A percentile compares a stretch with the other conserved stretches of the same genome.
phyloP scores from a whole-genome alignment of 192 early-diverging fungal species.

The Coemansia sp. region DNA sequence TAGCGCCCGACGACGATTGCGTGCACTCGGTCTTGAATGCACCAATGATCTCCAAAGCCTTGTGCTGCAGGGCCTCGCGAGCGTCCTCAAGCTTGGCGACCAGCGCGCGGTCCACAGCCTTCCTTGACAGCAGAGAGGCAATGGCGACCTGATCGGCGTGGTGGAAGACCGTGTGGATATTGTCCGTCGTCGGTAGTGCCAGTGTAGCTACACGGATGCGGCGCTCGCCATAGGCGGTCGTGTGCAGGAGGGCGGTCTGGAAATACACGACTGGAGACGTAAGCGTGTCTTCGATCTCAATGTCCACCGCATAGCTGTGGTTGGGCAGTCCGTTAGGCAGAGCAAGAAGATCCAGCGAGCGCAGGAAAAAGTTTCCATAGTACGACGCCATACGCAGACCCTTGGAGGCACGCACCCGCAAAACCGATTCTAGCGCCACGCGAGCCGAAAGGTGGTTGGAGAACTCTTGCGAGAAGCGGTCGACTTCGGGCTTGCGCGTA shows the following conservation, averaged over 20 bases:
- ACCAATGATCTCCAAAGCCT: slow-evolving; percentile 83
- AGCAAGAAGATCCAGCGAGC: slow-evolving; percentile 87
- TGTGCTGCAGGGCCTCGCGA: slow-evolving; percentile 86
- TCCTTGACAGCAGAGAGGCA: slow-evolving; percentile 79
- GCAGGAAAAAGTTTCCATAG: slow-evolving; percentile 98
- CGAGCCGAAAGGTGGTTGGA: slow-evolving; percentile 74
- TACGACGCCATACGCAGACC: slow-evolving; percentile 86
- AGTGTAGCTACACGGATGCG: slow-evolving; percentile 92
- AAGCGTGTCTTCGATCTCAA: slow-evolving; percentile 72
- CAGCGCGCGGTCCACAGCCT: slow-evolving; percentile 87
- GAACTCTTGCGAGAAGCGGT: slow-evolving; percentile 81
- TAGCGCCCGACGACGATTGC: slow-evolving; percentile 66
- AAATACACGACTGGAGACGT: slow-evolving; percentile 82
- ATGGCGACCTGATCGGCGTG: slow-evolving; percentile 85
- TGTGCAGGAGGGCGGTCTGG: slow-evolving; percentile 93
- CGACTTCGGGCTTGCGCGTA: slow-evolving; percentile 78
- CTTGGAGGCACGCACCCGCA: slow-evolving; percentile 89
- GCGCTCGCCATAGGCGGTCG: slow-evolving; percentile 84
- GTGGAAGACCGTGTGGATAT: slow-evolving; percentile 77
- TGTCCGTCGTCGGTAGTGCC: slow-evolving; percentile 83
- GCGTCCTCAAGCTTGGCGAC: slow-evolving; percentile 91
- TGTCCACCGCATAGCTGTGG: slow-evolving; percentile 86
- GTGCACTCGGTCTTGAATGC: slow-evolving; percentile 86
- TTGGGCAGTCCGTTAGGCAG: slow-evolving; percentile 93
- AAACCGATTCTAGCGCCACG: slow-evolving; percentile 88